Percentiles rank a stretch among this genome's conserved stretches.
phyloP scores from a whole-genome alignment of 179 eudicot genomes.

The Gypsophila paniculata region DNA sequence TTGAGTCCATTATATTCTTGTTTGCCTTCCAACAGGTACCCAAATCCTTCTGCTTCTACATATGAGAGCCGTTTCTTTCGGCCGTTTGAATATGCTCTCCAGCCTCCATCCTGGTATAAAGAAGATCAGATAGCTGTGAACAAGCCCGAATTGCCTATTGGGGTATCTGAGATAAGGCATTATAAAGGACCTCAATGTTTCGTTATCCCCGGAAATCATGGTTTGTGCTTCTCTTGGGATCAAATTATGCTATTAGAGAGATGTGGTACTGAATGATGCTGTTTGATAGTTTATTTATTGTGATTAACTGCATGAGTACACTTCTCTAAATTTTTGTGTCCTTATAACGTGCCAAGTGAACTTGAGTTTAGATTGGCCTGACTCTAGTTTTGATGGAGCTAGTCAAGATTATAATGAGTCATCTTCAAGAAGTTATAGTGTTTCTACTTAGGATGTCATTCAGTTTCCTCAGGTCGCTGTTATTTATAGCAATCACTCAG shows the following conservation, averaged over 20 bases:
- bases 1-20: not conserved
- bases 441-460: not conserved
- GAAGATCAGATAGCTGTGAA: constrained; percentile 81
- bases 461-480: not conserved
- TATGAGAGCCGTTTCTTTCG: constrained; percentile 87
- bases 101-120: constrained; percentile 83
- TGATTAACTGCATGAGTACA: not conserved
- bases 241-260: not conserved
- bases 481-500: not conserved
- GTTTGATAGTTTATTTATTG: not conserved
- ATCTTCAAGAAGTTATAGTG: not conserved
- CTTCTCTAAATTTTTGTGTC: no score
- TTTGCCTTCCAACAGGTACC: constrained; percentile 53
- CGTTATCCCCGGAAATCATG: constrained; percentile 96
- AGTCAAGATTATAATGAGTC: not conserved
- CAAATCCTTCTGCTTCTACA: constrained; percentile 83
- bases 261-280: not conserved
- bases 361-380: not conserved
- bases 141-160: constrained; percentile 91
- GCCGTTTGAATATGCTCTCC: constrained; percentile 92
- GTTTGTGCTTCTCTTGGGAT: constrained; percentile 38
- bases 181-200: constrained; percentile 98
- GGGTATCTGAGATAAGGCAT: constrained; percentile 57
- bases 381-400: not conserved
- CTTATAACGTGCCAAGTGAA: no score